Base-by-base conservation (phyloP, 164 flowering plant genomes). In the Magnolia changhungtana region DNA sequence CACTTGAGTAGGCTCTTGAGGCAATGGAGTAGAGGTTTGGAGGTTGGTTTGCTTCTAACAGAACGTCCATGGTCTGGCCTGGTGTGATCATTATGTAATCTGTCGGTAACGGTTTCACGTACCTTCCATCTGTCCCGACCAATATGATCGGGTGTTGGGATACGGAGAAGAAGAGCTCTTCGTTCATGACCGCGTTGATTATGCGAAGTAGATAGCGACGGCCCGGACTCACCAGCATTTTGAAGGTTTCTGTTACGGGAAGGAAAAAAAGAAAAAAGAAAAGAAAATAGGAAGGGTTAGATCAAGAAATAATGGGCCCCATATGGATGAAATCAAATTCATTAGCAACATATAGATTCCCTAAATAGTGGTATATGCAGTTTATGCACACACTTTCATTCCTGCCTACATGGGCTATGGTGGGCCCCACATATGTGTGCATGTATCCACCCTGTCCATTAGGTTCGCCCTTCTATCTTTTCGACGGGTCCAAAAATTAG, bases 21-120 rank as follows among this genome's bases (percentile, higher is more conserved):
- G 84, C 86, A 78, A 83, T 81, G 82, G 78, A 78, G 65, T 81
- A 81, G 50, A 71, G 72, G 58, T 61, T 76, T 7, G 73, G 74
- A 68, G 74, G 24, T 69, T 73, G 76, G 65, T 78, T 59, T 21
- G 83, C 83, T 18, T 61, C 61, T 16, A 81, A 16, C 0, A 81
- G 74, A 68, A 76, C 52, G 70, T 81, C 83, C 81, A 78, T 78
- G 50, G 81, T 78, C 31, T 81, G 81, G 11, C 83, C 81, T 9
- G 81, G 81, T 24, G 69, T 64, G 61, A 81, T 81, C 81, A 81
- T 27, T 49, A 81, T 63, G 58, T 78, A 76, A 18, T 45, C 9
- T 19, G 72, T 74, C 9, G 29, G 51, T 14, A 81, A 50, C 21
- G 83, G 83, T 49, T 81, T 81, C 2, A 64, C 21, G 72, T 81